Evolutionary conservation across 768 basidiomycete genomes (phyloP).

Genomic region (Chiua virens): DNA sequence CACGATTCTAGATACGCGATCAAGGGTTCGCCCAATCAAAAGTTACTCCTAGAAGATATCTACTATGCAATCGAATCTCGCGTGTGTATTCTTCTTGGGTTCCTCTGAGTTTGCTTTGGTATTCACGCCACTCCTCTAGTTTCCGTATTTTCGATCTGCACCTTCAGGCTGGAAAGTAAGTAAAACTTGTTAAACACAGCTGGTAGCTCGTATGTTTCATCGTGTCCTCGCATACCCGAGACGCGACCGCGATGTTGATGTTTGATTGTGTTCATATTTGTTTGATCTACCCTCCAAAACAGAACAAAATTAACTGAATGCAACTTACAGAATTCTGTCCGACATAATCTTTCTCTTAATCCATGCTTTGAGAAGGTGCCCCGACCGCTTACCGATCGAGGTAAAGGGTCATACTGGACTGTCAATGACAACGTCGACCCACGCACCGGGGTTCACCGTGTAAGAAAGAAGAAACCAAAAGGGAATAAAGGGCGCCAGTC

Average conservation of each 20-base stretch:
- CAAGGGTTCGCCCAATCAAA: slow-evolving; percentile 87
- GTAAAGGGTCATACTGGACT: slow-evolving; percentile 91
- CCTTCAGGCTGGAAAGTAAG: slow-evolving; percentile 92
- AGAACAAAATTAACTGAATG: slow-evolving; percentile 26
- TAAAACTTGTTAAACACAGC: slow-evolving; percentile 4
- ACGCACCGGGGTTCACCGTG: slow-evolving; percentile 83
- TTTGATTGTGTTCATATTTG: slow-evolving; percentile 63
- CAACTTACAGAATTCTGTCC: slow-evolving; percentile 77
- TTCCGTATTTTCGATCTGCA: slow-evolving; percentile 85
- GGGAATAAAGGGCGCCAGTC: slow-evolving; percentile 47
- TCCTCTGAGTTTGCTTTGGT: not conserved
- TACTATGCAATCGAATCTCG: slow-evolving; percentile 90
- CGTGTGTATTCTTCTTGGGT: slow-evolving; percentile 44
- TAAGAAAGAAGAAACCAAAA: slow-evolving; percentile 85
- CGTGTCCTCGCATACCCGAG: slow-evolving; percentile 11
- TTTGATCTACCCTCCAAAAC: slow-evolving; percentile 38
- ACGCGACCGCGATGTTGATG: slow-evolving; percentile 64
- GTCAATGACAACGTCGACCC: slow-evolving; percentile 90
- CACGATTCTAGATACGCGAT: slow-evolving; percentile 69
- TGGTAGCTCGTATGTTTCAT: not conserved
- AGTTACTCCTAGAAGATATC: slow-evolving; percentile 83
- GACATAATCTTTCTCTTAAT: slow-evolving; percentile 87
- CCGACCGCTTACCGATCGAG: slow-evolving; percentile 87
- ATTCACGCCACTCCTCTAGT: slow-evolving; percentile 44
- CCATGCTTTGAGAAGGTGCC: slow-evolving; percentile 91